These are phyloP conservation scores for Magnaporthiopsis rhizophila DNA, from an alignment of 2,329 filamentous ascomycete species.

Conservation along the genomic window DNA sequence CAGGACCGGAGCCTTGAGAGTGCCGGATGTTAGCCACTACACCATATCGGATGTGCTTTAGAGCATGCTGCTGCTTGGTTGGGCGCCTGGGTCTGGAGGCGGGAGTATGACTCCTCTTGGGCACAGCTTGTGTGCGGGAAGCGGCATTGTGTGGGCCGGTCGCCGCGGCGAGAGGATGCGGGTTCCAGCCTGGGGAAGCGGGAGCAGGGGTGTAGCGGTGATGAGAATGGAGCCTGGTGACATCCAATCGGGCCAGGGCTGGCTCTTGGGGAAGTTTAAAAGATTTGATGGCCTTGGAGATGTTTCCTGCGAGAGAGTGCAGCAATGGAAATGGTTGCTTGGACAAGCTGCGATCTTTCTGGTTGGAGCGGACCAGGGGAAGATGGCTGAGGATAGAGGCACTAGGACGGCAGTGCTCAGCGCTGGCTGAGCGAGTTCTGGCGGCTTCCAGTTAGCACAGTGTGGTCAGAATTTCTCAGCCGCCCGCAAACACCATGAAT, in stretches of 20 bases:
- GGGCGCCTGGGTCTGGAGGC: too few species aligned
- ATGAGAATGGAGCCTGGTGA: not conserved
- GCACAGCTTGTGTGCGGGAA: not conserved
- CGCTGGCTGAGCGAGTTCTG: too few species aligned
- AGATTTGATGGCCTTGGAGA: not conserved
- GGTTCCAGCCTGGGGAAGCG: not conserved
- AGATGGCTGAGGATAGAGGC: too few species aligned
- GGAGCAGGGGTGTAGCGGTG: not conserved
- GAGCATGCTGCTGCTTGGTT: too few species aligned
- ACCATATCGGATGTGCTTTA: not conserved
- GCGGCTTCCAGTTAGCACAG: too few species aligned
- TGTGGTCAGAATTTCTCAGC: too few species aligned
- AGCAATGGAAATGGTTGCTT: too few species aligned
- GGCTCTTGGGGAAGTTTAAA: not conserved
- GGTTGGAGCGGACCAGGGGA: too few species aligned
- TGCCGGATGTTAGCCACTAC: not conserved
- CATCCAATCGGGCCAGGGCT: not conserved
- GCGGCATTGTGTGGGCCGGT: not conserved
- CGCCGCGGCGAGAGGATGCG: not conserved
- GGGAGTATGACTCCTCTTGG: not conserved
- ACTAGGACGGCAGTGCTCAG: too few species aligned
- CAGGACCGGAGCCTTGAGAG: not conserved
- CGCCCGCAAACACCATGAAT: too few species aligned
- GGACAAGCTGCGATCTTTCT: too few species aligned
- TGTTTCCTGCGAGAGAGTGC: not conserved